phyloP scores from a whole-genome alignment of 495 filamentous ascomycete genomes.

The Astrocystis sublimbata region DNA sequence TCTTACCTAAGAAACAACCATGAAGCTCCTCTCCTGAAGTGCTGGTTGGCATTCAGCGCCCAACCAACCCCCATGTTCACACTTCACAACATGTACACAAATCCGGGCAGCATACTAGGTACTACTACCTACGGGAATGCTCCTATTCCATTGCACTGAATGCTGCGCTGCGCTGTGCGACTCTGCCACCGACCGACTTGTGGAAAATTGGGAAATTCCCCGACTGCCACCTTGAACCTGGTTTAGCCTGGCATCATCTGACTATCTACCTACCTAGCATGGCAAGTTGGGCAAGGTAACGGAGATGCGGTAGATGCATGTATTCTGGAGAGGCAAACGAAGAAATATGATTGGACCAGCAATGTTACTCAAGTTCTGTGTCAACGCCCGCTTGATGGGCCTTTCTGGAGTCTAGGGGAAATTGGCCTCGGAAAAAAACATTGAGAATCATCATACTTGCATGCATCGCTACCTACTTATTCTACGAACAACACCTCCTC shows the following conservation, averaged over 20 bases:
- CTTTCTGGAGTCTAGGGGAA: too few relatives aligned
- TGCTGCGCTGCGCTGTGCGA: neutral
- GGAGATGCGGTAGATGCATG: too few relatives aligned
- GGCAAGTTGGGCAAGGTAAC: too few relatives aligned
- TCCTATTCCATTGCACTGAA: too few relatives aligned
- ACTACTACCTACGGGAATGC: constrained; percentile 3
- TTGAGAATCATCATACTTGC: too few relatives aligned
- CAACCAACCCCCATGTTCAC: neutral
- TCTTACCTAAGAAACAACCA: constrained; percentile 13
- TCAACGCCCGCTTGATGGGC: too few relatives aligned
- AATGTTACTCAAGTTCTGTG: too few relatives aligned
- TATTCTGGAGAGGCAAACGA: neutral
- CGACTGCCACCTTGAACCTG: constrained; percentile 13
- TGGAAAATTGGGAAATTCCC: constrained; percentile 8
- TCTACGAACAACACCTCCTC: too few relatives aligned
- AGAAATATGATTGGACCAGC: neutral
- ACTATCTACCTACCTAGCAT: too few relatives aligned
- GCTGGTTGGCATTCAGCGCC: neutral
- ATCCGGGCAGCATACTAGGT: too few relatives aligned
- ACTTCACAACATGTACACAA: neutral
- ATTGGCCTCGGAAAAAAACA: too few relatives aligned
- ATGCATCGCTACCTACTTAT: too few relatives aligned
- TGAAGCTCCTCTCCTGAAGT: constrained; percentile 1
- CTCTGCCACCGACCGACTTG: neutral
- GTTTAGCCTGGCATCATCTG: constrained; percentile 10